phyloP scores from a whole-genome alignment of 2,329 filamentous ascomycete species.

The Alternaria burnsii region DNA sequence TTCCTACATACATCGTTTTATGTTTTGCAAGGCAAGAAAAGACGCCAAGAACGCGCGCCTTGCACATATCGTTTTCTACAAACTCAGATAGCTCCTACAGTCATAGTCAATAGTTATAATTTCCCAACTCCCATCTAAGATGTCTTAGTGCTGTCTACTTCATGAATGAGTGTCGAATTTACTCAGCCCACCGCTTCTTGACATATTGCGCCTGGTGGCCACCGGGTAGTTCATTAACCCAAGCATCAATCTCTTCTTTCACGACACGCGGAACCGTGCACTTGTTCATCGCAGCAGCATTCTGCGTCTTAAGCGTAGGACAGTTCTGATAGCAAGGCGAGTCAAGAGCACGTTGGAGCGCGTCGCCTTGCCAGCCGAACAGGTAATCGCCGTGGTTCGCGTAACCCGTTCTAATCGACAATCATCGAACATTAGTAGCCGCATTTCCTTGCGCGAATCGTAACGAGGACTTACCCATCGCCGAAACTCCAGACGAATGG shows the following conservation, averaged over 20 bases:
- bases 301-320: slow-evolving; percentile 57
- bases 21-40: neutral
- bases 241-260: slow-evolving; percentile 58
- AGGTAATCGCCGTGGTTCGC: slow-evolving; percentile 63
- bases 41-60: neutral
- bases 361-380: slow-evolving; percentile 61
- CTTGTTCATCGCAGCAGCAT: slow-evolving; percentile 56
- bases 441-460: neutral
- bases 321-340: slow-evolving; percentile 51
- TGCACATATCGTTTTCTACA: neutral
- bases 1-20: neutral
- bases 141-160: neutral
- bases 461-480: slow-evolving; percentile 44
- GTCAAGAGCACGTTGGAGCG: slow-evolving; percentile 53
- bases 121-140: neutral
- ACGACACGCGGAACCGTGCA: slow-evolving; percentile 59
- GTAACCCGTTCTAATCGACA: slow-evolving; percentile 49
- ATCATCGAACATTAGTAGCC: neutral
- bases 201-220: slow-evolving; percentile 27
- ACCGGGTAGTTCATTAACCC: slow-evolving; percentile 28
- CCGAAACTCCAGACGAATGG: slow-evolving; percentile 41
- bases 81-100: neutral
- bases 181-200: slow-evolving; percentile 23
- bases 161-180: neutral
- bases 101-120: neutral